These are phyloP conservation scores for Xylaria hypoxylon DNA, from an alignment of 2,329 filamentous ascomycete species.

Conservation along the genomic window DNA sequence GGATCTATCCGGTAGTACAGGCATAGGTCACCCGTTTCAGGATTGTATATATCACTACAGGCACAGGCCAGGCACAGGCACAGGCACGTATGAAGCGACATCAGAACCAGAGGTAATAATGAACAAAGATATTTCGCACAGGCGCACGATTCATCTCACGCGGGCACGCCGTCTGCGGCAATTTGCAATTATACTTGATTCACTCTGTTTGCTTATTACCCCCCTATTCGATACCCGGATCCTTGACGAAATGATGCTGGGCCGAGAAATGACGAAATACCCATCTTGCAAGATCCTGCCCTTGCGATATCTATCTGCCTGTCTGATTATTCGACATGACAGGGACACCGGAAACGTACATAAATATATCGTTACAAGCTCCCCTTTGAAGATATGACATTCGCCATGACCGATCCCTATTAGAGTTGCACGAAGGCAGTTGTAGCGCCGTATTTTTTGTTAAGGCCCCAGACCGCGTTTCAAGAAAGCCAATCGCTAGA, in stretches of 20 bases:
- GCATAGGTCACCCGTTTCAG: background rate
- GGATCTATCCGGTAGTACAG: background rate
- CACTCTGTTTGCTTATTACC: no score
- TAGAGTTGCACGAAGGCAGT: background rate
- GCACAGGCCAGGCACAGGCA: no score
- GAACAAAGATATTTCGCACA: background rate
- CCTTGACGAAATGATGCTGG: background rate
- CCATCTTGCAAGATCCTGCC: background rate
- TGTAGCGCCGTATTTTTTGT: background rate
- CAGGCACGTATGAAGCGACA: background rate
- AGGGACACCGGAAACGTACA: background rate
- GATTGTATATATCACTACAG: constrained; percentile 16
- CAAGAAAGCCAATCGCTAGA: background rate
- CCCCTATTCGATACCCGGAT: background rate
- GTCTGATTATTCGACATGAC: background rate
- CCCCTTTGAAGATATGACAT: background rate
- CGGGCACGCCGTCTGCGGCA: background rate
- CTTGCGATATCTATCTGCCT: background rate
- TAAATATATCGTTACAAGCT: background rate
- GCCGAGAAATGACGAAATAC: background rate
- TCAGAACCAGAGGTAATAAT: background rate
- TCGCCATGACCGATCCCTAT: background rate
- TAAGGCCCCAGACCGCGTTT: background rate
- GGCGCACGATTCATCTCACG: background rate
- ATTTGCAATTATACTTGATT: background rate